Evolutionary conservation across 1,284 basidiomycete species (phyloP).

Genomic region (Cryptococcus sp.): DNA sequence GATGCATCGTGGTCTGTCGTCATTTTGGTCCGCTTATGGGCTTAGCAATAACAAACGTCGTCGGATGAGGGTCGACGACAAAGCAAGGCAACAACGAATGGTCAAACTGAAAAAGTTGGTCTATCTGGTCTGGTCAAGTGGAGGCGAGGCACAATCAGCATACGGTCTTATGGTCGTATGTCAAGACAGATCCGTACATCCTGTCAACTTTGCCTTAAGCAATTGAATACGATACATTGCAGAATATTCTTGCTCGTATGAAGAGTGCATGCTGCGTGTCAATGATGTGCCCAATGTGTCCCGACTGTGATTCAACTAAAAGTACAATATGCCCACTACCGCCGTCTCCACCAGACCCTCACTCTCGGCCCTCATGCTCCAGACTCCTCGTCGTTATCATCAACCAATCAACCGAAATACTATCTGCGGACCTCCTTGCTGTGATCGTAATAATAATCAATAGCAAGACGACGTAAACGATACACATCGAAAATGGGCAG

Average conservation of each 20-base stretch:
- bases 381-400: background rate
- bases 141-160: background rate
- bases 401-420: background rate
- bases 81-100: background rate
- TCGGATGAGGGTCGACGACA: background rate
- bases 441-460: constrained; percentile 3
- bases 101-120: background rate
- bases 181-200: no score
- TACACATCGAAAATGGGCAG: background rate
- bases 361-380: background rate
- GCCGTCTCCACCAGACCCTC: background rate
- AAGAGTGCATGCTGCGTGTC: constrained; percentile 17
- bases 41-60: no score
- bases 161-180: no score
- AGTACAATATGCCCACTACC: background rate
- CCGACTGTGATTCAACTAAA: background rate
- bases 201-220: no score
- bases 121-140: background rate
- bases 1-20: constrained; percentile 12
- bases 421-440: constrained; percentile 33
- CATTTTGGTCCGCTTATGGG: no score
- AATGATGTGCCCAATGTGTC: background rate
- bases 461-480: background rate
- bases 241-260: background rate
- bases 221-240: no score